These are phyloP conservation scores for Claviceps quebecensis DNA, from an alignment of 2,329 filamentous ascomycete species.

Conservation along the genomic window DNA sequence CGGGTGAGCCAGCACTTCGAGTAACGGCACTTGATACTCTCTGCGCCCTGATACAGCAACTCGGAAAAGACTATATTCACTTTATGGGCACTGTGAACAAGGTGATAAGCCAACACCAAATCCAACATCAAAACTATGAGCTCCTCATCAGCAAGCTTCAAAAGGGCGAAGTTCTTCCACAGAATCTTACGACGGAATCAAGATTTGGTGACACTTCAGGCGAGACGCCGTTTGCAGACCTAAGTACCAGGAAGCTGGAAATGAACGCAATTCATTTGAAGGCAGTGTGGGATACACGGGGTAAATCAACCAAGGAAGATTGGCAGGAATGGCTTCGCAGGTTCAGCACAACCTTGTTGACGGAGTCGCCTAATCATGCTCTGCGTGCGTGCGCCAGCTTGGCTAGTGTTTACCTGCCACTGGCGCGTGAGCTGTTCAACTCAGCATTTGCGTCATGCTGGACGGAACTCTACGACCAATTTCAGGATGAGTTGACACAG, in stretches of 20 bases:
- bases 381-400: conserved; percentile 84
- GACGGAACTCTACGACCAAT: conserved; percentile 94
- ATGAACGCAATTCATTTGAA: conserved; percentile 97
- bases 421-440: conserved; percentile 92
- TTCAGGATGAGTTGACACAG: conserved; percentile 88
- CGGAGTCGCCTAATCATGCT: conserved; percentile 92
- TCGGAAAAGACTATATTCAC: conserved; percentile 88
- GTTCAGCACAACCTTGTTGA: conserved; percentile 87
- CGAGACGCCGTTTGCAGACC: conserved; percentile 69
- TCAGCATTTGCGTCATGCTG: conserved; percentile 98
- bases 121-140: conserved; percentile 83
- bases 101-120: conserved; percentile 61
- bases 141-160: conserved; percentile 84
- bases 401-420: conserved; percentile 78
- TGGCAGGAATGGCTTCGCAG: conserved; percentile 98
- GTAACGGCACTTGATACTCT: conserved; percentile 82
- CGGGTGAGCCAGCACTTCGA: conserved; percentile 58
- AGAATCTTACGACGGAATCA: conserved; percentile 80
- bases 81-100: conserved; percentile 93
- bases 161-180: conserved; percentile 87
- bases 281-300: conserved; percentile 89
- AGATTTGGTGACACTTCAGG: conserved; percentile 66
- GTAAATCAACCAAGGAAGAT: conserved; percentile 94
- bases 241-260: conserved; percentile 83
- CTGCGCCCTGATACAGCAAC: conserved; percentile 87